Percentiles rank a stretch among this genome's conserved stretches.
Conservation (phyloP, 2,329 filamentous ascomycete genomes). For the Ceratocystis eucalypticola region DNA sequence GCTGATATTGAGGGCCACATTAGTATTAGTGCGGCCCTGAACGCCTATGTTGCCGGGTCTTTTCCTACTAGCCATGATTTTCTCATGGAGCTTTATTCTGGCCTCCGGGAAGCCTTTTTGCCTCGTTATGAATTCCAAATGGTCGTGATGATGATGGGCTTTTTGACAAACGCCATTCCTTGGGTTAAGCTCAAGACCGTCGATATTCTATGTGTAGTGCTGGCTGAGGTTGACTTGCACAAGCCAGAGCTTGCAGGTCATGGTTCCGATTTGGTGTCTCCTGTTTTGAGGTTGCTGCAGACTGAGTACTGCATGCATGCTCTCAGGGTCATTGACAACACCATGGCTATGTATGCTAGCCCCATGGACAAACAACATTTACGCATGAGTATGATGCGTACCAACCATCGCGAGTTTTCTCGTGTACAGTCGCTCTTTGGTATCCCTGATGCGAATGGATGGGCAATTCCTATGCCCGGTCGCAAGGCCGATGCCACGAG, state of each 20-base stretch:
- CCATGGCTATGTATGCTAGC: constrained; percentile 85
- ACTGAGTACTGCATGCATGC: constrained; percentile 91
- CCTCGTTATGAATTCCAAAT: constrained; percentile 71
- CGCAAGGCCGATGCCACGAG: constrained; percentile 77
- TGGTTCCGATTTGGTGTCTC: constrained; percentile 89
- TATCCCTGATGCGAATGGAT: constrained; percentile 88
- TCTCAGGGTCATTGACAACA: constrained; percentile 79
- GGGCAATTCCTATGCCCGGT: constrained; percentile 88
- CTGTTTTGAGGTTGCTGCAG: constrained; percentile 73
- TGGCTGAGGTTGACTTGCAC: constrained; percentile 86
- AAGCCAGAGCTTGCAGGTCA: constrained; percentile 80
- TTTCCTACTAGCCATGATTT: constrained; percentile 63
- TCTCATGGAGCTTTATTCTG: constrained; percentile 55
- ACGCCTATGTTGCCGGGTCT: constrained; percentile 53
- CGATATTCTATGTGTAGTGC: constrained; percentile 70
- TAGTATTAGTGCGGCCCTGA: constrained; percentile 54
- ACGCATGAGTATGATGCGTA: constrained; percentile 93
- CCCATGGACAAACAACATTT: constrained; percentile 90
- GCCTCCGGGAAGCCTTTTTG: constrained; percentile 65
- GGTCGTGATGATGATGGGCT: constrained; percentile 78
- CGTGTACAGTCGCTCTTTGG: constrained; percentile 89
- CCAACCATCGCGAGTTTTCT: constrained; percentile 86
- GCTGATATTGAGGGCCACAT: constrained; percentile 59
- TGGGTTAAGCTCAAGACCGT: constrained; percentile 93
- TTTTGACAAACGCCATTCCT: constrained; percentile 73